Base-by-base conservation (phyloP, 371 early-diverging fungal genomes). In the Circinella umbellata region DNA sequence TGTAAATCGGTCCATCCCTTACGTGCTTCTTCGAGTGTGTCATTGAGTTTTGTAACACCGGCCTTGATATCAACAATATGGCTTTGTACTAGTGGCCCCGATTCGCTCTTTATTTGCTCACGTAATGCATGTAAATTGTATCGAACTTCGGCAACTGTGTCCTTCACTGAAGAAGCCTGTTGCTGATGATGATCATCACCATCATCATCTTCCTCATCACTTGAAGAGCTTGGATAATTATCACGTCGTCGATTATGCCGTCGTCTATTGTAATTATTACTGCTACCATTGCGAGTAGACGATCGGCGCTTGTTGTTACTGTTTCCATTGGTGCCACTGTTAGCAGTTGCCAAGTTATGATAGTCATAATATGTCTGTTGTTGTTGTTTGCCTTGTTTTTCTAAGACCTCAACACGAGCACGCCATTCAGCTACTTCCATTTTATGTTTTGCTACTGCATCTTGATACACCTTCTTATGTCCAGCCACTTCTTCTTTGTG, bases 1-100 rank as follows among this genome's bases (percentile, higher is more conserved):
- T 82, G 80, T 14, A 82, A 68, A 13, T 76, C 77, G 5, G 61
- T 61, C 82, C 82, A 82, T 9, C 72, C 75, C 2, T 51, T 27
- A 13, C 73, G 72, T 11, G 83, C 76, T 34, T 74, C 78, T 11
- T 79, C 79, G 17, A 83, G 59, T 0, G 64, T 66, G 3, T 74
- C 72, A 63, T 67, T 69, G 0, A 83, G 69, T 15, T 73, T 76
- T 6, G 57, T 60, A 7, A 79, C 69, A 5, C 69, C 76, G 2
- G 70, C 39, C 67, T 79, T 80, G 61, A 83, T 80, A 48, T 79
- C 76, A 4, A 68, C 36, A 13, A 76, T 64, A 51, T 76, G 71
- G n/a, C 59, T 61, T 39, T 77, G 74, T n/a, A 76, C 53, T 13
- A 74, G 47, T 4, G 83, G 76, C 0, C 63, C 69, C 1, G 71